Base-by-base conservation (phyloP, 2,329 filamentous ascomycete species). In the Teratosphaeria zuluensis region DNA sequence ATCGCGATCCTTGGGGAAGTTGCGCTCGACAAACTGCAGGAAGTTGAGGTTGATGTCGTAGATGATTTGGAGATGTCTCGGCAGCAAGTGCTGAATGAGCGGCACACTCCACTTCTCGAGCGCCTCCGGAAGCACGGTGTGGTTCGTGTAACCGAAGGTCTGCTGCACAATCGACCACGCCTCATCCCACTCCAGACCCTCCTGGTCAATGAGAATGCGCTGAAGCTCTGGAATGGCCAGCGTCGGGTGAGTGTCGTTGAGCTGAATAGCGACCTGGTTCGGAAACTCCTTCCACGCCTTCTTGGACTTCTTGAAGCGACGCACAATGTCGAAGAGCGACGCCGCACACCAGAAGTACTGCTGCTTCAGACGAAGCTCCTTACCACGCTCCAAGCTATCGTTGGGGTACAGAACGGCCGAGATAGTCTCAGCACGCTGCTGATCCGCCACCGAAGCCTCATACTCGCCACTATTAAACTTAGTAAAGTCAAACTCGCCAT, bases 301-400 rank as follows among this genome's bases (percentile, higher is more conserved):
- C 78, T 90, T 91, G 19, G 90, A 86, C 83, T 97, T 99, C 81
- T 97, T 99, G 85, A 97, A 99, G 60, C 94, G 87, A 59, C 94
- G 89, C 61, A 99, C 88, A 71, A 99, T 99, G 69, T 99, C 94
- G 71, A 90, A 90, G 3, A 99, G 82, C 16, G 94, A 99, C 16
- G 94, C 94, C 56, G 94, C 92, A 70, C 96, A 95, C 94, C 94
- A 99, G 78, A 99, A 99, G 81, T 99, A 99, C 75, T 99, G 94
- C 75, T 99, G 94, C 83, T 99, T 99, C 74, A 99, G 77, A 57
- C 94, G 90, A 63, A 99, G 84, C 79, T 99, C 94, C 76, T 99
- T 99, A 63, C 94, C 94, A 64, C 91, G 84, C 65, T 97, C 92
- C 52, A 99, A 83, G 75, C 96, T 97, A 76, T 97, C 92, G 70